Base-by-base conservation (phyloP, 768 basidiomycete species). In the Mycena belliarum region DNA sequence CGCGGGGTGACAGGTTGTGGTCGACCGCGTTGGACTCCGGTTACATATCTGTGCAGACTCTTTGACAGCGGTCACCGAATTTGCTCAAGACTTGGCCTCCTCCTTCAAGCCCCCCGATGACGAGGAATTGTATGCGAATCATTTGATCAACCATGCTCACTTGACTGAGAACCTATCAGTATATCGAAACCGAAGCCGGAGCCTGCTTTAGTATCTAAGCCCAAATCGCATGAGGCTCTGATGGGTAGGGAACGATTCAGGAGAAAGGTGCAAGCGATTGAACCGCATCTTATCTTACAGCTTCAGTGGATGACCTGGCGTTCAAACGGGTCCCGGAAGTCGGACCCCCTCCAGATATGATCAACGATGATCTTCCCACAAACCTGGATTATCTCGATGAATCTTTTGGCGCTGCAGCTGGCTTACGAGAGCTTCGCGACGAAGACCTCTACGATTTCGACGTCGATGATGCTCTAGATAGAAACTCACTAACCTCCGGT, bases 361-460 rank as follows among this genome's bases (percentile, higher is more conserved):
- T 98, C 55, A 76, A 79, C 29, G 96, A 98, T 65, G 95, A 98
- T 69, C 76, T 98, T 10, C 96, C 96, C 0, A 89, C 81, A 21
- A 96, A 98, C 69, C 73, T 79, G 45, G 91, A 95, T 67, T 98
- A 95, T 66, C 77, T 98, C 44, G 92, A 94, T 62, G 84, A 82
- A 50, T 88, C 91, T 4, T 91, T 92, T 61, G 87, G 89, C 38
- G 75, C 89, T 23, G 86, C 91, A 18, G 89, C 86, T 6, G 92
- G 92, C 15, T 74, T 93, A 18, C 81, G 84, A 49, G 88, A 86
- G 67, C 77, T 89, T 49, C 77, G 79, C 28, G 89, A 90, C 53
- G 89, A 91, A 44, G 89, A 88, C 58, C 67, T 87, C 32, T 86
- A 90, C 47, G 87, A 88, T 49, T 88, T 88, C 59, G 81, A 83